Base-by-base conservation (phyloP, 2,329 filamentous ascomycete species). In the Macrophomina phaseolina region DNA sequence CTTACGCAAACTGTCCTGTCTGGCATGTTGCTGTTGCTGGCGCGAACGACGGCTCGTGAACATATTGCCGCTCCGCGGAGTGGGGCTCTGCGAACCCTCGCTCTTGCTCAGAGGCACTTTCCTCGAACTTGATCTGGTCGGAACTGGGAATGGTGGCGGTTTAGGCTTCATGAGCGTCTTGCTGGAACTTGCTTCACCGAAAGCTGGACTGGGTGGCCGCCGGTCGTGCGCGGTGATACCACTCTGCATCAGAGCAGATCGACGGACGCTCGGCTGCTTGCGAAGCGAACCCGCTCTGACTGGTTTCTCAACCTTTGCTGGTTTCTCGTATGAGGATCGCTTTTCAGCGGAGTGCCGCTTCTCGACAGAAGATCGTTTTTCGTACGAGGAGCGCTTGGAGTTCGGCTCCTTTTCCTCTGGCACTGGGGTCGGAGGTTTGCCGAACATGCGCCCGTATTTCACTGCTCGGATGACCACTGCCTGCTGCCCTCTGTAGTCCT, bases 101-200 rank as follows among this genome's bases (percentile, higher is more conserved):
- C 91, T 93, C 61, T 86, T 82, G 70, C 86, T 90, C 68, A 89
- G 79, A 0, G 88, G 86, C 28, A 90, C 85, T 73, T 90, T 89
- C 68, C 93, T 88, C 5, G 94, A 99, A 78, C 94, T 98, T 36
- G 92, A 91, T 66, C 95, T 86, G 3, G 90, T 90, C 0, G 95
- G 95, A 6, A 99, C 97, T 0, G 95, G 94, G 81, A 97, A 97
- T 0, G 95, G 95, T 34, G 95, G 94, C 63, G 80, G 77, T 16
- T 30, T 73, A 70, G 28, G 72, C 70, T 67, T 78, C 77, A 63
- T 71, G 70, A 56, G 68, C 18, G 64, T 75, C 67, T 77, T 79
- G 42, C 77, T 78, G 11, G 77, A 77, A 12, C 70, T 49, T 8
- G 58, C 82, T 81, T 65, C 92, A 60, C 82, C 84, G 64, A 88